phyloP scores from a whole-genome alignment of 495 filamentous ascomycete genomes.

The Penicillium salamii region DNA sequence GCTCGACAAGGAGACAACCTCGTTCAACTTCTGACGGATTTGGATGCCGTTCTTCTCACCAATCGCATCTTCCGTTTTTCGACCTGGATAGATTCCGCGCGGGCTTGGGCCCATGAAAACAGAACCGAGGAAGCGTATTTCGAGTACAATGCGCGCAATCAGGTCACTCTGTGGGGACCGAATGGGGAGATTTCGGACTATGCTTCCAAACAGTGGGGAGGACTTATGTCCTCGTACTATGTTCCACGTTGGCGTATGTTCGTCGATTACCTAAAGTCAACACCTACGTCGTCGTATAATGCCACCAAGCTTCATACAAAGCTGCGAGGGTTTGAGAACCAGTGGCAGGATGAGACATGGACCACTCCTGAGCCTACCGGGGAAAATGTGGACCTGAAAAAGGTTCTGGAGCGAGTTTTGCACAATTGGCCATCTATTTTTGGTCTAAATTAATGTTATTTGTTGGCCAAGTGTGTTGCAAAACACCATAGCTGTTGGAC shows the following conservation, averaged over 20 bases:
- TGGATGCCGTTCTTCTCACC: conserved; percentile 46
- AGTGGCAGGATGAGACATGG: conserved; percentile 38
- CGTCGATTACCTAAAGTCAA: conserved; percentile 40
- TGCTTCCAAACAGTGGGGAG: conserved; percentile 49
- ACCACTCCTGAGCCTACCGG: conserved; percentile 12
- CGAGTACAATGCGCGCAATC: conserved; percentile 52
- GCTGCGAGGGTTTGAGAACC: conserved; percentile 36
- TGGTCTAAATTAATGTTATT: background rate
- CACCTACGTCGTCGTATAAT: conserved; percentile 28
- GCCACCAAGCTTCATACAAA: too few species aligned
- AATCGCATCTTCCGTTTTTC: conserved; percentile 44
- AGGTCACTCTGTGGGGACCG: conserved; percentile 55
- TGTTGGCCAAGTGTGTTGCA: too few species aligned
- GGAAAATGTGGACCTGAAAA: conserved; percentile 9
- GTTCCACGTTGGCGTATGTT: conserved; percentile 48
- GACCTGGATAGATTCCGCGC: conserved; percentile 41
- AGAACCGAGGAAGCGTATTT: conserved; percentile 31
- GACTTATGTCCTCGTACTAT: conserved; percentile 49
- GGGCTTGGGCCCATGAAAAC: conserved; percentile 29
- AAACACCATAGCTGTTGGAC: too few species aligned
- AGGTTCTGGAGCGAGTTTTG: conserved; percentile 16
- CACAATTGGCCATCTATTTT: conserved; percentile 25
- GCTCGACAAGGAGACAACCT: conserved; percentile 25
- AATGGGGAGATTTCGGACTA: conserved; percentile 50
- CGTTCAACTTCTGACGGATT: conserved; percentile 30